Evolutionary conservation across 2,329 filamentous ascomycete genomes (phyloP).

Genomic region (Fusarium sambucinum): DNA sequence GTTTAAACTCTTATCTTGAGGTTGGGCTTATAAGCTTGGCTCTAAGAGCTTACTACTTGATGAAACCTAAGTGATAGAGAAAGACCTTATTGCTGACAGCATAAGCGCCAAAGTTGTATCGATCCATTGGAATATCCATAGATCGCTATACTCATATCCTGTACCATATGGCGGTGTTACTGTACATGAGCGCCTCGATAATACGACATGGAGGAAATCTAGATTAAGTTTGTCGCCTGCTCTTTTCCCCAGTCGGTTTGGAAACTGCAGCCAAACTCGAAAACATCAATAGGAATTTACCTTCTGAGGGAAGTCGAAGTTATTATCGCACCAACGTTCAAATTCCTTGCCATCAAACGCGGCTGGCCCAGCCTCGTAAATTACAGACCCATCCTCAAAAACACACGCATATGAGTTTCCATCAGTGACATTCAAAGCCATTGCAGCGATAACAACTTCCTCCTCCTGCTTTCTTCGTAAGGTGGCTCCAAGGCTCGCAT

Average conservation of each 20-base stretch:
- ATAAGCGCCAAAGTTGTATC: neutral
- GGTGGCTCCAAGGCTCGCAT: slow-evolving; percentile 9
- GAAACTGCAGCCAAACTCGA: neutral
- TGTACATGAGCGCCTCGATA: neutral
- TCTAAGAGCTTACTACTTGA: neutral
- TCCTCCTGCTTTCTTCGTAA: slow-evolving; percentile 11
- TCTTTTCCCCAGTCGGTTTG: neutral
- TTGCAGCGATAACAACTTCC: slow-evolving; percentile 16
- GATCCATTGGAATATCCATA: neutral
- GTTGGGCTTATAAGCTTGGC: neutral
- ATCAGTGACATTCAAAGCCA: slow-evolving; percentile 36
- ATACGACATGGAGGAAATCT: slow-evolving; percentile 16
- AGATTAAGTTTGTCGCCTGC: neutral
- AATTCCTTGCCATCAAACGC: slow-evolving; percentile 26
- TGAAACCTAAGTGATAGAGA: neutral
- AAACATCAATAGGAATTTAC: neutral
- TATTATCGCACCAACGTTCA: slow-evolving; percentile 37
- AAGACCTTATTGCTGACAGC: neutral
- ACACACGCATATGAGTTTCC: slow-evolving; percentile 29
- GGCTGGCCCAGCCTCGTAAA: slow-evolving; percentile 17
- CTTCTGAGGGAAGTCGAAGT: slow-evolving; percentile 21
- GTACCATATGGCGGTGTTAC: too few relatives aligned
- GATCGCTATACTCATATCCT: neutral
- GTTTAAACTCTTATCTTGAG: neutral
- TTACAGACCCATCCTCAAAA: slow-evolving; percentile 30